Conservation (phyloP, 169 alveolate species). For the Plasmodium gonderi region DNA sequence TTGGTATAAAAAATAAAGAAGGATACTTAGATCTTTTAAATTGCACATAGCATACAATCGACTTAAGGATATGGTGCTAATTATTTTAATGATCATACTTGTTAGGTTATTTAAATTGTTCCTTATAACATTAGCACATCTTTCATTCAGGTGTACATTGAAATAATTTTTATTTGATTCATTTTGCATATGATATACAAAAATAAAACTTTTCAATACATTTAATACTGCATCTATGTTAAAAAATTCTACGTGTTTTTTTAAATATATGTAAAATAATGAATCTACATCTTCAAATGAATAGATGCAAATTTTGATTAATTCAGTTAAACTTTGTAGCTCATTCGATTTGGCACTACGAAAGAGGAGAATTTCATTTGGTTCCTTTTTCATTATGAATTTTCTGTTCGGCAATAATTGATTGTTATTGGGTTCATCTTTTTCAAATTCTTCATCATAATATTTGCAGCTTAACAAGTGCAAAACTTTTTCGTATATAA, state of each 20-base stretch:
- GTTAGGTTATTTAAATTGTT: conserved; percentile 26
- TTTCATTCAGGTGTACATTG: background rate
- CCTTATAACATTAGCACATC: background rate
- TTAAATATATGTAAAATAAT: conserved; percentile 39
- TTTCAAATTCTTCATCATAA: background rate
- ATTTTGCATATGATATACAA: conserved; percentile 44
- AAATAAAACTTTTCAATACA: conserved; percentile 23
- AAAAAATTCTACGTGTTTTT: conserved; percentile 31
- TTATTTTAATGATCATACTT: conserved; percentile 17
- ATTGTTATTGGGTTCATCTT: background rate
- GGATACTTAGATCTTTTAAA: background rate
- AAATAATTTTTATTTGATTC: conserved; percentile 25
- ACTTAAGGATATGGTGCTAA: conserved; percentile 12
- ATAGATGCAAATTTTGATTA: conserved; percentile 34
- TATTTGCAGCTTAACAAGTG: conserved; percentile 9
- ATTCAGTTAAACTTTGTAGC: conserved; percentile 61
- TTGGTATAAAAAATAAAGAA: conserved; percentile 54
- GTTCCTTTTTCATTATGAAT: background rate
- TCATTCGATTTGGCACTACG: conserved; percentile 11
- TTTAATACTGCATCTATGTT: conserved; percentile 48
- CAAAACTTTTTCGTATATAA: conserved; percentile 42
- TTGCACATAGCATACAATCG: conserved; percentile 5
- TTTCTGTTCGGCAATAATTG: background rate
- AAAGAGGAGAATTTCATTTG: background rate
- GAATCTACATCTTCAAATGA: conserved; percentile 26